Evolutionary conservation across 2,329 filamentous ascomycete species (phyloP), one percentile per base, ranked within the genome.

Genomic region (Colletotrichum spaethianum): DNA sequence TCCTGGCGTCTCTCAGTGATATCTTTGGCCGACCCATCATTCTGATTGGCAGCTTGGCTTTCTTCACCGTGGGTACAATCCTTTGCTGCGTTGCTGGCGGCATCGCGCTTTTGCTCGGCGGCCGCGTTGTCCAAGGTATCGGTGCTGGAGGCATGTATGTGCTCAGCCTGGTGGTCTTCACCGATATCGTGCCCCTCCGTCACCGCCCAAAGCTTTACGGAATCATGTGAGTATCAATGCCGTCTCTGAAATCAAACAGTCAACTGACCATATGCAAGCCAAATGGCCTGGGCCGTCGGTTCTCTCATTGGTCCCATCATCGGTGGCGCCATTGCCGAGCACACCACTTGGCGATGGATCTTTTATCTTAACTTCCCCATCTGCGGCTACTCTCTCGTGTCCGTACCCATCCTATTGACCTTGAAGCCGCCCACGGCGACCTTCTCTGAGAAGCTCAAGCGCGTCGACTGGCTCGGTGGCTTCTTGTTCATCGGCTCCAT

Each of bases 311-410:
- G 81, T 0, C 82, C 83, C 1, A 77, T 86, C 48, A 75, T 85
- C 4, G 83, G 82, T 2, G 82, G 82, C 5, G 75, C 76, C 33
- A 79, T 83, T 65, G 80, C 77, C 1, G 72, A 82, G 62, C 75
- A 77, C n/a, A 79, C 77, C 1, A 81, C 80, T 0, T 88, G 86
- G 86, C 77, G 82, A 11, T 87, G 84, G 84, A 81, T 83, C 31
- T 89, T 89, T 73, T 86, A 85, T 70, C 74, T 86, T 57, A 86
- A 85, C 79, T 80, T 86, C 44, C 85, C 85, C 18, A 81, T 86
- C 72, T 81, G 84, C 70, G 82, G 76, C 56, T 75, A 83, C 33
- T 79, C 83, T 2, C 77, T 86, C 4, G 65, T 84, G 33, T 73
- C 83, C 23, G 75, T 85, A 18, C 78, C 85, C 14, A 79, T 83